phyloP scores from a whole-genome alignment of 2,329 filamentous ascomycete species.

The Fusarium clavum region DNA sequence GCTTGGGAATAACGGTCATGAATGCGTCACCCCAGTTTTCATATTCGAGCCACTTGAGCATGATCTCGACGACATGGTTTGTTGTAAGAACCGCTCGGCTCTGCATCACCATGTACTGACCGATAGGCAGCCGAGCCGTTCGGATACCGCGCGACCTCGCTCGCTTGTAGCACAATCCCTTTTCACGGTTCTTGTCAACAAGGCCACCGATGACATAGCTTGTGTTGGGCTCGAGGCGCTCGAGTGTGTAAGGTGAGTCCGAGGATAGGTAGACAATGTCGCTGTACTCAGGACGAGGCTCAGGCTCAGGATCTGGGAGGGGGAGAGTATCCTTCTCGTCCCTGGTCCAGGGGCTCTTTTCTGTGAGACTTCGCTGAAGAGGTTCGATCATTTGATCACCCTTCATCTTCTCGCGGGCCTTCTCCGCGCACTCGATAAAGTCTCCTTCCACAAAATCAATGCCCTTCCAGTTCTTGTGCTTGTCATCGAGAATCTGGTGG shows the following conservation, averaged over 20 bases:
- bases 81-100: constrained; percentile 88
- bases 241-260: constrained; percentile 88
- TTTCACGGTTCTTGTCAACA: constrained; percentile 96
- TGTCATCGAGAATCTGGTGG: constrained; percentile 76
- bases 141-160: constrained; percentile 80
- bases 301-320: constrained; percentile 50
- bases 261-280: constrained; percentile 88
- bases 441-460: constrained; percentile 79
- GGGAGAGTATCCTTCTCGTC: constrained; percentile 52
- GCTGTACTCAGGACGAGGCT: constrained; percentile 49
- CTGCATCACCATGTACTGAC: constrained; percentile 93
- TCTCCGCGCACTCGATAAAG: constrained; percentile 75
- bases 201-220: constrained; percentile 94
- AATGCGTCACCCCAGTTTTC: constrained; percentile 95
- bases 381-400: constrained; percentile 68
- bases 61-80: constrained; percentile 97
- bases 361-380: constrained; percentile 57
- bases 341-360: constrained; percentile 47
- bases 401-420: constrained; percentile 76
- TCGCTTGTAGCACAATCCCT: constrained; percentile 89
- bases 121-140: constrained; percentile 92
- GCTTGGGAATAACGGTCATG: constrained; percentile 85
- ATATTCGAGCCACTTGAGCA: constrained; percentile 90
- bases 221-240: constrained; percentile 84
- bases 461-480: constrained; percentile 83